Conservation (phyloP, 768 basidiomycete genomes). For the Russula abietina region DNA sequence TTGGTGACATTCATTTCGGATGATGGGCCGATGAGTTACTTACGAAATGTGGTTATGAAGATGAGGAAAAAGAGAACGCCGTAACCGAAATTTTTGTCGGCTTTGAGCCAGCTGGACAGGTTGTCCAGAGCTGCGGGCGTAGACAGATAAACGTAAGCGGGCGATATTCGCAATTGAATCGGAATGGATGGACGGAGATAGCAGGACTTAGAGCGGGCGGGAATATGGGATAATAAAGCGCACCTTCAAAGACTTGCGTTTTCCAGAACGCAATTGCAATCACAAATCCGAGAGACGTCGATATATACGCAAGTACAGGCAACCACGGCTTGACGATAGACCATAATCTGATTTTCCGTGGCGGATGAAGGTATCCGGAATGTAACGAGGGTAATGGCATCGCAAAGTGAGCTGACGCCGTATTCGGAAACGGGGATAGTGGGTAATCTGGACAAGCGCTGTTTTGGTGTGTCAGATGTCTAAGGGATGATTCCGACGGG, state of each 20-base stretch:
- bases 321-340: conserved; percentile 67
- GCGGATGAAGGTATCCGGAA: conserved; percentile 22
- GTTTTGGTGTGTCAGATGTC: conserved; percentile 10
- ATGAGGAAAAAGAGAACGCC: conserved; percentile 75
- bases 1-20: conserved; percentile 20
- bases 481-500: conserved; percentile 10
- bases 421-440: conserved; percentile 6
- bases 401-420: conserved; percentile 17
- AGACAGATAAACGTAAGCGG: conserved; percentile 21
- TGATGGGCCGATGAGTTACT: conserved; percentile 32
- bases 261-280: conserved; percentile 81
- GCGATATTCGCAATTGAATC: conserved; percentile 6
- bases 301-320: conserved; percentile 68
- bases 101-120: conserved; percentile 70
- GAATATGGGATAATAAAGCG: conserved; percentile 30
- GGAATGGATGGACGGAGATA: conserved; percentile 21
- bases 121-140: conserved; percentile 63
- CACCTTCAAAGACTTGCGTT: conserved; percentile 75
- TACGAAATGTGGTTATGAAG: conserved; percentile 83
- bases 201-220: conserved; percentile 8
- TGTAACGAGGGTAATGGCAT: conserved; percentile 23
- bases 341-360: conserved; percentile 27
- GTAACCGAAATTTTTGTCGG: conserved; percentile 67
- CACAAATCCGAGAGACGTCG: conserved; percentile 72
- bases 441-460: conserved; percentile 1